Percentiles rank a stretch among this genome's conserved stretches.
These are phyloP conservation scores for Aspergillus avenaceus DNA, from an alignment of 495 filamentous ascomycete genomes.

Conservation along the genomic window DNA sequence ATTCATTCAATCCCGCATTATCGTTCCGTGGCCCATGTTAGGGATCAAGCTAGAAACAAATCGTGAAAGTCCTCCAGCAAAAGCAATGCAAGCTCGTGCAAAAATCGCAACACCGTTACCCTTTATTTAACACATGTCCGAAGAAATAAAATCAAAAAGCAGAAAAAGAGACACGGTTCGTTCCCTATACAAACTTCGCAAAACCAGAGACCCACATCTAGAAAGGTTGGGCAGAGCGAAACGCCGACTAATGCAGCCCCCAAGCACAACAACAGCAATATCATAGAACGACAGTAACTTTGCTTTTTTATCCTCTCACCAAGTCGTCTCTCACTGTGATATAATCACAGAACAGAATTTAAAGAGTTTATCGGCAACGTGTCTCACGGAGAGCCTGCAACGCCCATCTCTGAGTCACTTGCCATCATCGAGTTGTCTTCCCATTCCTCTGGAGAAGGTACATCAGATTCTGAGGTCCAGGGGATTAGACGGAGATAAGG, in stretches of 20 bases:
- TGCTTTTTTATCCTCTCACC: constrained; percentile 11
- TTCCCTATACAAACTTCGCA: constrained; percentile 9
- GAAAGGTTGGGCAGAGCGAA: constrained; percentile 10
- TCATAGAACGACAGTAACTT: constrained; percentile 2
- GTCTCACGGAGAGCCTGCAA: constrained; percentile 31
- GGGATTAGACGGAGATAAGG: constrained; percentile 18
- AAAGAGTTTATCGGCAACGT: not conserved
- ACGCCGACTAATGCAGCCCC: constrained; percentile 27
- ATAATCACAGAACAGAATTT: constrained; percentile 19
- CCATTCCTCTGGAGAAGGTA: constrained; percentile 42
- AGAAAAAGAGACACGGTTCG: constrained; percentile 2
- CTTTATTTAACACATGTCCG: constrained; percentile 8
- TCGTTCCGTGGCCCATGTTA: not conserved
- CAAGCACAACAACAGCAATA: not conserved
- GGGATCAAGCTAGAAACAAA: not conserved
- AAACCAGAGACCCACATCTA: constrained; percentile 13
- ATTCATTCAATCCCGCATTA: not conserved
- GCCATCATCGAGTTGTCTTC: constrained; percentile 40
- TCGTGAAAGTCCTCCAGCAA: not conserved
- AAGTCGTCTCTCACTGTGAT: constrained; percentile 30
- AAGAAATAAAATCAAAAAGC: constrained; percentile 2
- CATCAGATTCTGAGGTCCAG: constrained; percentile 35
- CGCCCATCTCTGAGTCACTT: constrained; percentile 40
- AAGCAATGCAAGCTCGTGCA: not conserved
- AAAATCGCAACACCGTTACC: not conserved